Base-by-base conservation (phyloP, 768 basidiomycete species). In the Lentinula edodes region DNA sequence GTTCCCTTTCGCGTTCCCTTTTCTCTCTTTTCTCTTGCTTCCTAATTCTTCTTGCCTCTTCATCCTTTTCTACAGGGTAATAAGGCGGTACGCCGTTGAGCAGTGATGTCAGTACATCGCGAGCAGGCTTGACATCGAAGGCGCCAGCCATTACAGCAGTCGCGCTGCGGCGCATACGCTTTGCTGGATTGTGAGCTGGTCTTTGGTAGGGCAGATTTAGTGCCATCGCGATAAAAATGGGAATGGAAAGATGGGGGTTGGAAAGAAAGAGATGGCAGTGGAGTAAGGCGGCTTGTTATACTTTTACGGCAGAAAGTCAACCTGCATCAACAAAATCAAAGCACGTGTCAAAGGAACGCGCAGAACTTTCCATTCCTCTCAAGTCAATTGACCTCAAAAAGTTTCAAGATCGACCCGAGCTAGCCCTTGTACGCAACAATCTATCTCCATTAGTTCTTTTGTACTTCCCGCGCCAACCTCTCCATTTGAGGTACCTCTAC, bases 71-170 rank as follows among this genome's bases (percentile, higher is more conserved):
- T 32, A 85, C 81, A 15, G 74, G 79, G 63, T 83, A 80, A 72
- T 90, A 87, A 6, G 83, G 83, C 0, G 80, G 81, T 35, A 91
- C 87, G 55, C 90, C 89, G 68, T 91, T 91, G 68, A 92, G 76
- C 54, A 91, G 72, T 72, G 87, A 89, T 13, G 91, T 92, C 65
- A 93, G 79, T 64, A 88, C 89, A 74, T 92, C 90, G 70, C 91
- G 83, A 41, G 80, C 69, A 0, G 87, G 85, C 18, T 80, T 80
- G 5, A 79, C 71, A 75, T 92, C 91, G 72, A 90, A 91, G 69
- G 79, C 75, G 66, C 91, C 91, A 0, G 89, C 85, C 73, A 91
- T 82, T 45, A 92, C 87, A 8, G 85, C 71, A 7, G 91, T 93
- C 48, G 91, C 91, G 52, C 82, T 87, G 62, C 91, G 87, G 18